These are phyloP conservation scores for Coemansia sp. DNA, from an alignment of 192 early-diverging fungal species.

Conservation along the genomic window DNA sequence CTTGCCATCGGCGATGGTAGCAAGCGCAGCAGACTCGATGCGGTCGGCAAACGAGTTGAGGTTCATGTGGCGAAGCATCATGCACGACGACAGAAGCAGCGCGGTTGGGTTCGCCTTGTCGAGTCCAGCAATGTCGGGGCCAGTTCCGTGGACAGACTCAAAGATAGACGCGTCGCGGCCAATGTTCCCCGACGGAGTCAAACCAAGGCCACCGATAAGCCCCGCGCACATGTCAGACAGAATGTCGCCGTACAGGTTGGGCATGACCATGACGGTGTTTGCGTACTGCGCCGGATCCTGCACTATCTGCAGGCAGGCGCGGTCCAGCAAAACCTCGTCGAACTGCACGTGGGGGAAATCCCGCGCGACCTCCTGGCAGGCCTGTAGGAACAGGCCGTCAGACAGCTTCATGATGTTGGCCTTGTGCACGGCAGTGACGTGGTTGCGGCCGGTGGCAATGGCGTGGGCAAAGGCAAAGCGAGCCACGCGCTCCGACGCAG, in stretches of 20 bases:
- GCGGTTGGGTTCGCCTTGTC: slow-evolving; percentile 96
- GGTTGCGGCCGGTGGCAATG: slow-evolving; percentile 78
- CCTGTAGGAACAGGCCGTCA: slow-evolving; percentile 94
- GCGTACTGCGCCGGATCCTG: slow-evolving; percentile 87
- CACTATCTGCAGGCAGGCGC: slow-evolving; percentile 91
- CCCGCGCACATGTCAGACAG: slow-evolving; percentile 96
- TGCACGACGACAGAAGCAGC: slow-evolving; percentile 86
- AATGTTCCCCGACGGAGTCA: slow-evolving; percentile 99
- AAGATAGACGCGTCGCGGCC: slow-evolving; percentile 97
- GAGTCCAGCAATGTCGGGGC: slow-evolving; percentile 97
- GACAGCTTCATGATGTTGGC: slow-evolving; percentile 95
- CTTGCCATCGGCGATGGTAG: slow-evolving; percentile 91
- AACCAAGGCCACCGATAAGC: slow-evolving; percentile 94
- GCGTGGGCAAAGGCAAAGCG: slow-evolving; percentile 96
- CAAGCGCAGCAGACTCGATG: slow-evolving; percentile 88
- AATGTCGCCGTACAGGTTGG: slow-evolving; percentile 99
- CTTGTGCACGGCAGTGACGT: slow-evolving; percentile 98
- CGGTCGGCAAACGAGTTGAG: slow-evolving; percentile 71
- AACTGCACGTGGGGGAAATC: slow-evolving; percentile 91
- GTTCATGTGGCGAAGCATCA: slow-evolving; percentile 98
- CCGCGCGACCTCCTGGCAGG: slow-evolving; percentile 84
- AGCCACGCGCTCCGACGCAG: slow-evolving; percentile 85
- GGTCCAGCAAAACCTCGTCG: slow-evolving; percentile 88
- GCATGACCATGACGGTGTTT: slow-evolving; percentile 98
- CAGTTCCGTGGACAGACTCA: slow-evolving; percentile 91